A percentile compares a stretch with the other conserved stretches of the same genome.
phyloP scores from a whole-genome alignment of 768 basidiomycete species.

The Boletus coccyginus region DNA sequence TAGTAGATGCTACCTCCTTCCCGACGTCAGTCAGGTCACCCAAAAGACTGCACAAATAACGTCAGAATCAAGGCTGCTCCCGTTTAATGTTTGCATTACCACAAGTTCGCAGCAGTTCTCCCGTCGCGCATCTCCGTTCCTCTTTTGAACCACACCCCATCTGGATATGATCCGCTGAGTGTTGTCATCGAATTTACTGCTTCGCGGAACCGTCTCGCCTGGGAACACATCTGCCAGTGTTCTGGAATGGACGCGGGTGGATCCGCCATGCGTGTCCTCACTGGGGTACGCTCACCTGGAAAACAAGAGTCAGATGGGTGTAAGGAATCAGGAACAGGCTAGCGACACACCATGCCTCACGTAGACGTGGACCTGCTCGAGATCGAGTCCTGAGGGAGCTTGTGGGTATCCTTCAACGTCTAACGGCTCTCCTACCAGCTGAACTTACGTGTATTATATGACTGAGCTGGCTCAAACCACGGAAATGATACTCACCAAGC shows the following conservation, averaged over 20 bases:
- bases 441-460: constrained; percentile 5
- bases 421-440: constrained; percentile 42
- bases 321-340: neutral
- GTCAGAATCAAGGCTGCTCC: neutral
- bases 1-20: constrained; percentile 45
- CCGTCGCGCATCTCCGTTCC: constrained; percentile 61
- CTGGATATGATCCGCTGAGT: constrained; percentile 9
- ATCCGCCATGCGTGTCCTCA: constrained; percentile 59
- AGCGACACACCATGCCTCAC: constrained; percentile 64
- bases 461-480: neutral
- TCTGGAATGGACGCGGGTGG: constrained; percentile 65
- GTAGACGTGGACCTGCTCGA: constrained; percentile 75
- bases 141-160: constrained; percentile 39
- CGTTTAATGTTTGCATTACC: constrained; percentile 41
- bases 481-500: constrained; percentile 11
- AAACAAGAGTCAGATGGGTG: neutral
- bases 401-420: constrained; percentile 61
- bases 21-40: constrained; percentile 55
- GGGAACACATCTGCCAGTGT: constrained; percentile 66
- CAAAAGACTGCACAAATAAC: constrained; percentile 46
- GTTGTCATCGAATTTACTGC: constrained; percentile 34
- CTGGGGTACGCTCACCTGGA: constrained; percentile 74
- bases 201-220: constrained; percentile 48
- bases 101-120: constrained; percentile 51
- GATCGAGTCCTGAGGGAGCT: constrained; percentile 50